These are phyloP conservation scores for Fusarium xyrophilum DNA, from an alignment of 2,329 filamentous ascomycete genomes.

Conservation along the genomic window DNA sequence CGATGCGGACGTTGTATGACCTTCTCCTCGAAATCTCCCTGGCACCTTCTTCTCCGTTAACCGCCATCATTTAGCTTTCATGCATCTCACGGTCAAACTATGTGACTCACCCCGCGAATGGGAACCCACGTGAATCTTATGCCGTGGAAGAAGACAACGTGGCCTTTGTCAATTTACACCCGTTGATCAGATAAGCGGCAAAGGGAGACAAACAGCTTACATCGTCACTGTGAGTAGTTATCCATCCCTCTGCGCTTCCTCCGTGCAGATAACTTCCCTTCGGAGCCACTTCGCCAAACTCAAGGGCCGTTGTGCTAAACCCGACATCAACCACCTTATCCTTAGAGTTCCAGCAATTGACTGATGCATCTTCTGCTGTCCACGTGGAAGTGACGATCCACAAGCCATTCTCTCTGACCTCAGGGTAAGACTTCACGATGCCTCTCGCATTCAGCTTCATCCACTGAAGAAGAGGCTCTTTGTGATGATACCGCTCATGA, in stretches of 20 bases:
- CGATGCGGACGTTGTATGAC: neutral
- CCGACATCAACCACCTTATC: neutral
- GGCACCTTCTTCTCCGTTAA: neutral
- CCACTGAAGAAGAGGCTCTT: neutral
- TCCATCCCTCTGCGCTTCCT: neutral
- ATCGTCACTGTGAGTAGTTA: neutral
- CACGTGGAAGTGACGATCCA: neutral
- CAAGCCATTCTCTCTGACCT: neutral
- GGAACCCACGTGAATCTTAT: neutral
- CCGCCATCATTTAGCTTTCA: neutral
- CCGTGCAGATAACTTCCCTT: neutral
- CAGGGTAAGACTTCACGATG: neutral
- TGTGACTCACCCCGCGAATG: neutral
- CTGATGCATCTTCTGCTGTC: neutral
- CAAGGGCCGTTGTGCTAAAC: neutral
- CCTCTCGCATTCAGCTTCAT: neutral
- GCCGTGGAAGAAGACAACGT: neutral
- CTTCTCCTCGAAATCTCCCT: neutral
- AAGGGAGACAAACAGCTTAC: accelerated
- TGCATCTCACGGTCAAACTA: accelerated
- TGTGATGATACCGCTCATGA: neutral
- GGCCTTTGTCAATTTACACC: neutral
- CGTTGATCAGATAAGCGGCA: accelerated
- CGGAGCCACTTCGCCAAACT: neutral
- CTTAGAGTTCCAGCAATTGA: neutral